phyloP scores from a whole-genome alignment of 257 asterid genomes.

The Solanum sitiens region DNA sequence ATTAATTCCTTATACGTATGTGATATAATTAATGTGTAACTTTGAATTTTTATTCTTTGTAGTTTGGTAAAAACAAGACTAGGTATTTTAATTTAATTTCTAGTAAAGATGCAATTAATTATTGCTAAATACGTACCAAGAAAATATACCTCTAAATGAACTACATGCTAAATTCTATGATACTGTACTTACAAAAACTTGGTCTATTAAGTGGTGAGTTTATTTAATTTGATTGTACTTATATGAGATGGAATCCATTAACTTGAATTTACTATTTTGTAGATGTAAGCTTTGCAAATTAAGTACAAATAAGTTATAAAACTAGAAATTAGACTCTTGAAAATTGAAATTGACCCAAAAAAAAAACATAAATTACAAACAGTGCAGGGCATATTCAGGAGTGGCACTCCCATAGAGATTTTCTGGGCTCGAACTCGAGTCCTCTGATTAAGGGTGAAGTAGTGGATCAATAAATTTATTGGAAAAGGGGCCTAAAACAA shows the following conservation, averaged over 20 bases:
- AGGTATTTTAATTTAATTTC: background rate
- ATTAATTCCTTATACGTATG: background rate
- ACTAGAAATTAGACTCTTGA: background rate
- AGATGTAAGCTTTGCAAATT: background rate
- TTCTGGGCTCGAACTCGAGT: too few species aligned
- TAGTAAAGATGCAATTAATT: background rate
- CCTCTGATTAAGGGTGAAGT: too few species aligned
- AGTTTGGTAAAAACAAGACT: background rate
- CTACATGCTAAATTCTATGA: background rate
- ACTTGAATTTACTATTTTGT: background rate
- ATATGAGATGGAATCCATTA: background rate
- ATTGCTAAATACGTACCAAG: background rate
- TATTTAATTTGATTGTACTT: background rate
- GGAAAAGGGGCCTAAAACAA: background rate
- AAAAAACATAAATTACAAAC: too few species aligned
- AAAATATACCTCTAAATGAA: background rate
- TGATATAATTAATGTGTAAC: background rate
- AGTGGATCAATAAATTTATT: background rate
- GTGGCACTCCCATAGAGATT: too few species aligned
- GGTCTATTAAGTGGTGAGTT: background rate
- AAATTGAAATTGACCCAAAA: too few species aligned
- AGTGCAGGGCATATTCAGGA: too few species aligned
- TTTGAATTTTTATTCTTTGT: background rate
- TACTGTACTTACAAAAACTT: background rate
- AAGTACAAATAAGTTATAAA: too few species aligned